Evolutionary conservation across 2,329 filamentous ascomycete genomes (phyloP).

Genomic region (Pseudopyrenochaeta lycopersici): DNA sequence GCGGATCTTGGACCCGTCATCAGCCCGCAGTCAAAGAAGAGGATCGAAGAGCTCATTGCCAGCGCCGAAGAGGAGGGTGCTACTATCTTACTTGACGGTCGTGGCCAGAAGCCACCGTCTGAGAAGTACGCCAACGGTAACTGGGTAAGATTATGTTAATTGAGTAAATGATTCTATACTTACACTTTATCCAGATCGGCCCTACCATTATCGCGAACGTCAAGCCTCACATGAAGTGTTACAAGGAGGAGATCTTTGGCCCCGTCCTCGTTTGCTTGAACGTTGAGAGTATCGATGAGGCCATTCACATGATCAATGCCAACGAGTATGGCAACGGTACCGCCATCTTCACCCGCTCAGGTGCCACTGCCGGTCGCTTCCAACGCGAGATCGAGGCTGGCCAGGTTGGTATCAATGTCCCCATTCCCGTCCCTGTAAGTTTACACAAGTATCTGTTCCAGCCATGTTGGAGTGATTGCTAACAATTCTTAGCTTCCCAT

Average conservation of each 20-base stretch:
- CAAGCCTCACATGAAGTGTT: slow-evolving; percentile 82
- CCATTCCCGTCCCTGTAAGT: slow-evolving; percentile 69
- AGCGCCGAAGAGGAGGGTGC: slow-evolving; percentile 83
- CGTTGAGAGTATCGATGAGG: slow-evolving; percentile 79
- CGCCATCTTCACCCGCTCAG: slow-evolving; percentile 83
- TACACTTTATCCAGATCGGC: slow-evolving; percentile 64
- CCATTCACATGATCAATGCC: slow-evolving; percentile 80
- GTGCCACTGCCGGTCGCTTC: slow-evolving; percentile 79
- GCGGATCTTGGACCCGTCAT: slow-evolving; percentile 86
- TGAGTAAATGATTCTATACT: slow-evolving; percentile 11
- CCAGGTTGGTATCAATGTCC: slow-evolving; percentile 86
- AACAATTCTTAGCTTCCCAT: slow-evolving; percentile 58
- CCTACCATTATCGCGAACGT: slow-evolving; percentile 86
- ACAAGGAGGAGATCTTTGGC: slow-evolving; percentile 85
- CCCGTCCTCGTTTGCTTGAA: slow-evolving; percentile 85
- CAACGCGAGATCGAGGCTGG: slow-evolving; percentile 83
- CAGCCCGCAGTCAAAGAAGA: slow-evolving; percentile 77
- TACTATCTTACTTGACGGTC: slow-evolving; percentile 81
- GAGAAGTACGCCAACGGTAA: slow-evolving; percentile 85
- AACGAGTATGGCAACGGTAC: slow-evolving; percentile 90
- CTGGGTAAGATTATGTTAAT: slow-evolving; percentile 62
- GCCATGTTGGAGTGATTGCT: slow-evolving; percentile 2
- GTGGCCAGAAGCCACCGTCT: slow-evolving; percentile 74
- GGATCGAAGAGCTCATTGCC: slow-evolving; percentile 79
- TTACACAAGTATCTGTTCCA: neutral